phyloP scores from a whole-genome alignment of 2,329 filamentous ascomycete genomes.

The Aureobasidium subglaciale region DNA sequence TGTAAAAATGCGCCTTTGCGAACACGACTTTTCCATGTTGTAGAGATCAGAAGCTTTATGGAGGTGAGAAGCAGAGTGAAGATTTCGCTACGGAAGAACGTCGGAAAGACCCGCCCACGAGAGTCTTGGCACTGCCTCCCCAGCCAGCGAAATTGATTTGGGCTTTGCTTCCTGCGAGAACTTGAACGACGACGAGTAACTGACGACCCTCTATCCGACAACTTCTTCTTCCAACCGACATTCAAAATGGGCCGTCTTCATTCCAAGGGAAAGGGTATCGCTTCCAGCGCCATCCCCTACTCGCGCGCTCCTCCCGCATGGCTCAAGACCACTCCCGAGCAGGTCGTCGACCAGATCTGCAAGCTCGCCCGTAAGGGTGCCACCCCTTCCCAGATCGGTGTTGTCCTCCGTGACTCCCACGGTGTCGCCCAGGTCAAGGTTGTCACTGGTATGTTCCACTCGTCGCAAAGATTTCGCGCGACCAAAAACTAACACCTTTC shows the following conservation, averaged over 20 bases:
- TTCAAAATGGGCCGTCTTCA: slow-evolving; percentile 92
- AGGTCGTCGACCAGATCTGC: slow-evolving; percentile 98
- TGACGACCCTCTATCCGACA: slow-evolving; percentile 14
- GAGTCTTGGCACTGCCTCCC: background rate
- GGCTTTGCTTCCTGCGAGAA: background rate
- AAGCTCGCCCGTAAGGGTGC: slow-evolving; percentile 99
- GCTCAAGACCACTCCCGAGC: slow-evolving; percentile 98
- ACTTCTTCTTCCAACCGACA: slow-evolving; percentile 18
- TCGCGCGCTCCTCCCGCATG: slow-evolving; percentile 86
- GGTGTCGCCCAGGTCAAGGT: slow-evolving; percentile 97
- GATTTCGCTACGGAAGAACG: slow-evolving; percentile 8
- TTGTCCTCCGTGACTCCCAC: slow-evolving; percentile 95
- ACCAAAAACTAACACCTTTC: slow-evolving; percentile 16
- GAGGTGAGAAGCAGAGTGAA: background rate
- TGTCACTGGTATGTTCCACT: slow-evolving; percentile 69
- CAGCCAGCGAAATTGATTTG: background rate
- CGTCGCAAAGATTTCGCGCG: background rate
- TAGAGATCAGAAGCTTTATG: background rate
- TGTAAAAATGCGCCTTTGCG: no score
- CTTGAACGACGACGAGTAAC: slow-evolving; percentile 15
- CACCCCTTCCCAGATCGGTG: slow-evolving; percentile 97
- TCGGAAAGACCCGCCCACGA: slow-evolving; percentile 1
- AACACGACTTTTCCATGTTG: background rate
- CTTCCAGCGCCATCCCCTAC: slow-evolving; percentile 91
- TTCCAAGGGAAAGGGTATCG: slow-evolving; percentile 99